Evolutionary conservation across 495 filamentous ascomycete genomes (phyloP).

Genomic region (Xylaria grammica): DNA sequence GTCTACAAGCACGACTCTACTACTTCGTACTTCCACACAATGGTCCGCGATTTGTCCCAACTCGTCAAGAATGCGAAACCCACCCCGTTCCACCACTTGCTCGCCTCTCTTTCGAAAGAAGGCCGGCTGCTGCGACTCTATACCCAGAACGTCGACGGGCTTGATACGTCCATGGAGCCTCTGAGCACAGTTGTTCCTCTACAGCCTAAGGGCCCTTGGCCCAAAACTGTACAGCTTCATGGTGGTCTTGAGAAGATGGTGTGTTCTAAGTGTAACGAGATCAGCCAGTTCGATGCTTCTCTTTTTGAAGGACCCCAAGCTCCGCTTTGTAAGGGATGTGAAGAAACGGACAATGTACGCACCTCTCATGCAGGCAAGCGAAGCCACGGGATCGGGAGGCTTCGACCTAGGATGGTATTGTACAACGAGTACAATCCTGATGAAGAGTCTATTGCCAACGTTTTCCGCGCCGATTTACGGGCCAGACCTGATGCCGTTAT

Average conservation of each 20-base stretch:
- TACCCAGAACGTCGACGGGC: constrained; percentile 93
- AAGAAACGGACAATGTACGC: constrained; percentile 74
- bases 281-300: constrained; percentile 75
- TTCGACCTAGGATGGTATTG: constrained; percentile 91
- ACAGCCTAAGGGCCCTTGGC: constrained; percentile 83
- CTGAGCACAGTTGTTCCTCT: constrained; percentile 77
- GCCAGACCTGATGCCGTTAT: constrained; percentile 87
- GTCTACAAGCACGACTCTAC: constrained; percentile 90
- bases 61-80: constrained; percentile 76
- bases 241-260: constrained; percentile 95
- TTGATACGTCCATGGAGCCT: constrained; percentile 84
- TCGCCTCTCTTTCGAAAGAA: constrained; percentile 88
- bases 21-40: constrained; percentile 88
- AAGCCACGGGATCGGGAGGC: constrained; percentile 89
- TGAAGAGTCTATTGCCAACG: constrained; percentile 91
- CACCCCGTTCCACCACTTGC: constrained; percentile 90
- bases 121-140: constrained; percentile 91
- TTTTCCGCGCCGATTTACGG: constrained; percentile 81
- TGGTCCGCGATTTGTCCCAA: constrained; percentile 87
- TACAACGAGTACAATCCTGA: constrained; percentile 98
- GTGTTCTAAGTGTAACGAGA: constrained; percentile 85
- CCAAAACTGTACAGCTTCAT: constrained; percentile 89
- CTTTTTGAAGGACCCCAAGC: constrained; percentile 84
- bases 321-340: constrained; percentile 80
- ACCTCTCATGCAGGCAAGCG: constrained; percentile 80